Base-by-base conservation (phyloP, 164 flowering plant species). In the Platanus orientalis region DNA sequence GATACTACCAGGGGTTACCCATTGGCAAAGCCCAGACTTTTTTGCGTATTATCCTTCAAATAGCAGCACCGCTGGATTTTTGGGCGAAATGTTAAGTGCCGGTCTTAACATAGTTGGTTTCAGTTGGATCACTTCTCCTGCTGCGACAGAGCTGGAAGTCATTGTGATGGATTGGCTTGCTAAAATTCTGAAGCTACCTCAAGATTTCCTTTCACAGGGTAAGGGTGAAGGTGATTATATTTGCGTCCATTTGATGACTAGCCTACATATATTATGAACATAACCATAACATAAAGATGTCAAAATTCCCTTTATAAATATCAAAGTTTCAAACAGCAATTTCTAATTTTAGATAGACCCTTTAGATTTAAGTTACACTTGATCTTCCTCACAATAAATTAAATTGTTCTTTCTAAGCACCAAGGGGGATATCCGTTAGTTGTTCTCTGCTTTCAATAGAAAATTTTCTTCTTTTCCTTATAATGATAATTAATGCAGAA, bases 1-100 rank as follows among this genome's bases (percentile, higher is more conserved):
- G 73, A 93, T 93, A 56, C 58, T 93, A 54, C 97, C 94, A 21
- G 98, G 98, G 58, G 88, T 90, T 11, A 90, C 98, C 17, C 98
- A 93, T 75, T 93, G 98, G 98, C 98, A 93, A 60, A 90, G 98
- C 75, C 96, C 97, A n/a, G 79, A 82, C 61, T 90, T 70, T 73
- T 93, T 90, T 78, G 97, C 96, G 9, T 93, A 90, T 79, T 93
- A 75, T 75, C 96, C 98, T 59, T 83, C 96, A 34, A 90, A 93
- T 65, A 85, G 97, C 68, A 90, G 97, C 67, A 77, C 78, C 28
- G 97, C 95, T 23, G 97, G 96, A 30, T 89, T 90, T 71, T 66
- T 90, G n/a, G 97, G 97, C 42, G 98, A 93, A 79, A 93, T 93
- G 98, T 87, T 93, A 27, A 90, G 98, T 79, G 92, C 88, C 58